A percentile compares a stretch with the other conserved stretches of the same genome.
Evolutionary conservation across 257 asterid genomes (phyloP).

Genomic region (Solanum sparsipilum): DNA sequence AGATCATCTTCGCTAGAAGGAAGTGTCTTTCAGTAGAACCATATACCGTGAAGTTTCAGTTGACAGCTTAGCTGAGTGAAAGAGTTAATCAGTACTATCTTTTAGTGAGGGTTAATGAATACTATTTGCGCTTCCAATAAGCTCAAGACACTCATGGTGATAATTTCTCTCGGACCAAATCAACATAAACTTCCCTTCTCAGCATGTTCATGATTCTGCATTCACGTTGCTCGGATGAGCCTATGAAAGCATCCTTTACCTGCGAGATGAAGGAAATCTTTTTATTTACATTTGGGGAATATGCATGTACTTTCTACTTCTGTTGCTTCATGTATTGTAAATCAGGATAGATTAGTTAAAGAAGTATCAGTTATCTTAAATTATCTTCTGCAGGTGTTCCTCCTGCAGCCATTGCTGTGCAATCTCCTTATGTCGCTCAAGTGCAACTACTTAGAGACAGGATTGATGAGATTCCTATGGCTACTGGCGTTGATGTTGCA

Average conservation of each 20-base stretch:
- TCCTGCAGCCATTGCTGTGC: constrained; percentile 75
- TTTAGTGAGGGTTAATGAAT: not conserved
- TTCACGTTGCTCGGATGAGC: not conserved
- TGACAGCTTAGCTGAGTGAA: not conserved
- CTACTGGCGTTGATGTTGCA: constrained; percentile 76
- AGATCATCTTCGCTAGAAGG: not conserved
- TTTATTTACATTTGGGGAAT: not conserved
- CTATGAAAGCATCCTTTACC: not conserved
- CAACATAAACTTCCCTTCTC: not conserved
- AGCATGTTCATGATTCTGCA: not conserved
- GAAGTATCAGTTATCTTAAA: not conserved
- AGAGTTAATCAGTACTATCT: not conserved
- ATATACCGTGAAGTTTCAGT: not conserved
- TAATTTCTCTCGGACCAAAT: not conserved
- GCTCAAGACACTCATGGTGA: not conserved
- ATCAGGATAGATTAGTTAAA: not conserved
- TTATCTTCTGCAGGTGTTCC: constrained; percentile 52
- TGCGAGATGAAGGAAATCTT: not conserved
- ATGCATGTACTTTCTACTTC: not conserved
- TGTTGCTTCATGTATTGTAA: not conserved
- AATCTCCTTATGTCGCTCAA: constrained; percentile 97
- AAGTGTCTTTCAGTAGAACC: not conserved
- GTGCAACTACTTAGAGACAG: constrained; percentile 88
- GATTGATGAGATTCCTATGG: constrained; percentile 62
- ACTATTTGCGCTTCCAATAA: not conserved